phyloP scores from a whole-genome alignment of 805 yeast species.

The Wickerhamiella bombiphila region DNA sequence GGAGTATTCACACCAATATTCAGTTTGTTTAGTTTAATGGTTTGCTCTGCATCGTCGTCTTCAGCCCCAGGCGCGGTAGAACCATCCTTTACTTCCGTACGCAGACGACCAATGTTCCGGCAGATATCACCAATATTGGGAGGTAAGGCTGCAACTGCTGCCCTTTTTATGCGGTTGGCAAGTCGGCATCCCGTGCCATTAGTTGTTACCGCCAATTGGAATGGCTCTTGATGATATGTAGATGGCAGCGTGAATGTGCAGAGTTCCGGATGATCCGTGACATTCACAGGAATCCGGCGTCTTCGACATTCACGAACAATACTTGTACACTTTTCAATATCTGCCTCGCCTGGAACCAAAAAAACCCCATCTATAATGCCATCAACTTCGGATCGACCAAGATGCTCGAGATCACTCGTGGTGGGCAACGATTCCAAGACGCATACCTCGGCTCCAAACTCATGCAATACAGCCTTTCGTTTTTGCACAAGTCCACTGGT shows the following conservation, averaged over 20 bases:
- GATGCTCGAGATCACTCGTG: slow-evolving; percentile 31
- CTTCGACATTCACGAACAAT: slow-evolving; percentile 40
- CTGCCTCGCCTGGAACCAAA: slow-evolving; percentile 25
- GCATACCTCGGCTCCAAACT: slow-evolving; percentile 12
- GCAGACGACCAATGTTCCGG: slow-evolving; percentile 49
- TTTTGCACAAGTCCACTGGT: slow-evolving; percentile 7
- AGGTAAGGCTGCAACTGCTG: slow-evolving; percentile 47
- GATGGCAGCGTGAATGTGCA: slow-evolving; percentile 70
- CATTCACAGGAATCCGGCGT: slow-evolving; percentile 69
- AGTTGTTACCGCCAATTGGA: slow-evolving; percentile 74
- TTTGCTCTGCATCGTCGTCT: slow-evolving; percentile 44
- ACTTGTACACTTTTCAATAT: slow-evolving; percentile 21
- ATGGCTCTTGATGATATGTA: slow-evolving; percentile 45
- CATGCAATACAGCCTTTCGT: slow-evolving; percentile 8
- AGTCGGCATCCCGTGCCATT: slow-evolving; percentile 81
- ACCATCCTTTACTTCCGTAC: slow-evolving; percentile 25
- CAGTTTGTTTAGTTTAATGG: slow-evolving; percentile 42
- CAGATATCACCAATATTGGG: slow-evolving; percentile 55
- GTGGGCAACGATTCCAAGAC: slow-evolving; percentile 6
- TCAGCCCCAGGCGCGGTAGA: slow-evolving; percentile 30
- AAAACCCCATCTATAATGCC: slow-evolving; percentile 63
- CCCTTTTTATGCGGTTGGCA: slow-evolving; percentile 68
- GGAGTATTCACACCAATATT: slow-evolving; percentile 38
- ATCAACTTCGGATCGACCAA: slow-evolving; percentile 52
- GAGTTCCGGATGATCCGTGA: slow-evolving; percentile 53